These are phyloP conservation scores for Solanum medicagineum DNA, from an alignment of 257 asterid genomes.

Conservation along the genomic window DNA sequence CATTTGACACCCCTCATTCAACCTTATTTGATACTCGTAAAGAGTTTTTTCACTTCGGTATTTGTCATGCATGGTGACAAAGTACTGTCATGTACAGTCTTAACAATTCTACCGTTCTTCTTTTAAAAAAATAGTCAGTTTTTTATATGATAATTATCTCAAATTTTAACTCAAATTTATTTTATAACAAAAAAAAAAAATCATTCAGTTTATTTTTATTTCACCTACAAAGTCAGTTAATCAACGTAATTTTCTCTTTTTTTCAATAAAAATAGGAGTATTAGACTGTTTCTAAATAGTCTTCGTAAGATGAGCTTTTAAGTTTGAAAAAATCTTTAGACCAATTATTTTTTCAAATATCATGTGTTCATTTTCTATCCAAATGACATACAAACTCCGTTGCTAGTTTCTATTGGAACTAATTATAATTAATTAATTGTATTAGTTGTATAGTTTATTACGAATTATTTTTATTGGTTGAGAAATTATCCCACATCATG, in stretches of 20 bases:
- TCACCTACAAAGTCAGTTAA: neutral
- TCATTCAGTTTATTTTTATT: neutral
- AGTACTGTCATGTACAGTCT: no score
- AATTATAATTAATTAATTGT: no score
- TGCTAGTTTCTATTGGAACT: no score
- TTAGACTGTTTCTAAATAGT: neutral
- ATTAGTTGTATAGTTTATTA: no score
- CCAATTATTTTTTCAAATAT: neutral
- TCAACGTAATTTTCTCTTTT: neutral
- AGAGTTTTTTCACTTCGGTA: no score
- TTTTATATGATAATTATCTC: neutral
- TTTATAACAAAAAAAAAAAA: neutral
- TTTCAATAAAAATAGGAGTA: neutral
- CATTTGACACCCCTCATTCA: no score
- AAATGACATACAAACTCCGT: neutral
- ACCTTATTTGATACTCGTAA: no score
- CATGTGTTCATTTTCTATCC: neutral
- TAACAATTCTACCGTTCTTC: no score
- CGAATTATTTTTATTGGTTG: no score
- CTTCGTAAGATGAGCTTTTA: neutral
- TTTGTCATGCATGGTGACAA: no score
- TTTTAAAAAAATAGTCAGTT: no score
- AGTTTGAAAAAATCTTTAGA: neutral
- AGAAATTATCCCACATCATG: no score
- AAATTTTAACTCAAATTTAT: neutral